Evolutionary conservation across 805 yeast genomes (phyloP).

Genomic region (Kluyveromyces siamensis): DNA sequence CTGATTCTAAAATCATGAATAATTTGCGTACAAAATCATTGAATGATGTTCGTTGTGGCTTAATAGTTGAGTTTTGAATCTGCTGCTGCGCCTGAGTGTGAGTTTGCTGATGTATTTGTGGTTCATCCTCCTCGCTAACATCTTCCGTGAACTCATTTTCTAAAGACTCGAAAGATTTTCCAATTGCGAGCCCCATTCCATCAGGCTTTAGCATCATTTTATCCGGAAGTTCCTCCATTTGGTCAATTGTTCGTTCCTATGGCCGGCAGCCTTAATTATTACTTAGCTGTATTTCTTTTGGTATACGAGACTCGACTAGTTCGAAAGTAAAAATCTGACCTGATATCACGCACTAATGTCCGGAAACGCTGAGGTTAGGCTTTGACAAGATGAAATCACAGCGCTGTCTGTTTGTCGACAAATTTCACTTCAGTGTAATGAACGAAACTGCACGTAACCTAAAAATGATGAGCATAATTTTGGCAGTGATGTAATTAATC

Average conservation of each 20-base stretch:
- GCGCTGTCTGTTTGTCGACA: too few relatives aligned
- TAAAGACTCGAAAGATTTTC: not conserved
- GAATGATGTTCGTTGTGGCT: conserved; percentile 33
- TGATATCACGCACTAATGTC: too few relatives aligned
- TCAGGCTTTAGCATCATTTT: not conserved
- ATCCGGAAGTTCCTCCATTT: not conserved
- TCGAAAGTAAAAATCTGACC: not conserved
- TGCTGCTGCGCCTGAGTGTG: not conserved
- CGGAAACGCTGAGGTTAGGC: too few relatives aligned
- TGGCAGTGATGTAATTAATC: too few relatives aligned
- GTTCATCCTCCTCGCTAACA: not conserved
- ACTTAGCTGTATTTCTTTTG: too few relatives aligned
- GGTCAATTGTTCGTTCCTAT: not conserved
- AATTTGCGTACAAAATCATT: conserved; percentile 73
- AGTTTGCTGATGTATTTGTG: not conserved
- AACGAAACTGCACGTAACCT: too few relatives aligned
- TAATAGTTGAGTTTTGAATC: not conserved
- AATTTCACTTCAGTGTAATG: too few relatives aligned
- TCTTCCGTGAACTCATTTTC: not conserved
- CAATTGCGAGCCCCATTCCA: not conserved
- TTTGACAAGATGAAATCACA: too few relatives aligned
- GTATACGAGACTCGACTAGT: too few relatives aligned
- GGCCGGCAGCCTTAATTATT: not conserved
- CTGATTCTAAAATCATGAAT: conserved; percentile 78
- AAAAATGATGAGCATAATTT: too few relatives aligned